phyloP scores from a whole-genome alignment of 345 rosid genomes.

The Pugionium dolabratum region DNA sequence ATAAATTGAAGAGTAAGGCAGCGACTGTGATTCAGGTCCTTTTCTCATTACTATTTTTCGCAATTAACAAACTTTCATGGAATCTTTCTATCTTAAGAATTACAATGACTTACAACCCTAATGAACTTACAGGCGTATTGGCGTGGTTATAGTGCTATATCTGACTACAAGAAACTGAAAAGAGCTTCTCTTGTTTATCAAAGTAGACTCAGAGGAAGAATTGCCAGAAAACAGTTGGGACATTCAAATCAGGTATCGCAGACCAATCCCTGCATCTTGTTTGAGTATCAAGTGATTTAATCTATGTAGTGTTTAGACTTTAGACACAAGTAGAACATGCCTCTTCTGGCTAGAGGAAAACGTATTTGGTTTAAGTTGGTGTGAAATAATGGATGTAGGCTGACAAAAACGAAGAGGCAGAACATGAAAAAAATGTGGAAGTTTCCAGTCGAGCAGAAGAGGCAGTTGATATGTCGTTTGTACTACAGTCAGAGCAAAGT shows the following conservation, averaged over 20 bases:
- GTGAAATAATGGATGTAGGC: constrained; percentile 27
- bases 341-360: constrained; percentile 7
- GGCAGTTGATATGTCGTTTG: constrained; percentile 7
- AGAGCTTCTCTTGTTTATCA: constrained; percentile 50
- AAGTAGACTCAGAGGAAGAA: constrained; percentile 45
- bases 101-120: constrained; percentile 23
- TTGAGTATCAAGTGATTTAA: constrained; percentile 7
- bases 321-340: constrained; percentile 12
- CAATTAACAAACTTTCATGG: constrained; percentile 25
- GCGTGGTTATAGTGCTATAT: constrained; percentile 56
- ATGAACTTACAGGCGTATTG: constrained; percentile 54
- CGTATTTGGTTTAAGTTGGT: constrained; percentile 11
- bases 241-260: constrained; percentile 46
- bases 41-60: constrained; percentile 10
- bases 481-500: constrained; percentile 24
- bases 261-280: constrained; percentile 14
- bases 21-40: constrained; percentile 64
- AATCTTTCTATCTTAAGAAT: constrained; percentile 28
- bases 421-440: constrained; percentile 19
- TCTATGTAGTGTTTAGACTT: constrained; percentile 8
- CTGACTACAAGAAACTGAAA: constrained; percentile 48
- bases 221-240: constrained; percentile 39
- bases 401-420: constrained; percentile 35
- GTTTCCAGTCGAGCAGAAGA: constrained; percentile 27
- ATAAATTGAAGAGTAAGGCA: constrained; percentile 45